These are phyloP conservation scores for Dryadomyces quercivorus DNA, from an alignment of 2,329 filamentous ascomycete genomes.

Conservation along the genomic window DNA sequence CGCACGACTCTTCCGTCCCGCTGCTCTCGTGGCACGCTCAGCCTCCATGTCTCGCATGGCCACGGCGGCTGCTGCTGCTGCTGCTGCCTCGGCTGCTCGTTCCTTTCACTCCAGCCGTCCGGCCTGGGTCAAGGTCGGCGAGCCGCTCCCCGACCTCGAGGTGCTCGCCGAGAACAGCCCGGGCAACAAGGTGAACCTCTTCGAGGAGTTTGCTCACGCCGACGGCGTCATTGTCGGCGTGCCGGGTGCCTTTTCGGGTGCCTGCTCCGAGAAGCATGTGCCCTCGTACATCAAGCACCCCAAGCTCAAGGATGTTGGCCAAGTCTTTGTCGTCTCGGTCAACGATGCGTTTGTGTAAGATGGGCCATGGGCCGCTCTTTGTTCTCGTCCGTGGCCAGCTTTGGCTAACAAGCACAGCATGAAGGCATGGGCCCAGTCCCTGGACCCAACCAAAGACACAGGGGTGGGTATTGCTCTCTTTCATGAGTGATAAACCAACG, in stretches of 20 bases:
- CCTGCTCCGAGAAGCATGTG: slow-evolving; percentile 55
- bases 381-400: not conserved
- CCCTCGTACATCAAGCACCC: slow-evolving; percentile 77
- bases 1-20: slow-evolving; percentile 7
- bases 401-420: slow-evolving; percentile 44
- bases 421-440: slow-evolving; percentile 72
- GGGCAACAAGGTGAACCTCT: slow-evolving; percentile 80
- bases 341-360: slow-evolving; percentile 91
- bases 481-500: too few relatives aligned
- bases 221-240: slow-evolving; percentile 79
- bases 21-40: slow-evolving; percentile 6
- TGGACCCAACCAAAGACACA: slow-evolving; percentile 64
- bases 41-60: not conserved
- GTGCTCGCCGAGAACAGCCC: slow-evolving; percentile 77
- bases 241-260: slow-evolving; percentile 60
- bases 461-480: slow-evolving; percentile 37
- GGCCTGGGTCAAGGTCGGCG: slow-evolving; percentile 61
- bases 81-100: slow-evolving; percentile 5
- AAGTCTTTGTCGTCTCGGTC: slow-evolving; percentile 82
- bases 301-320: slow-evolving; percentile 64
- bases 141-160: slow-evolving; percentile 64
- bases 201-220: slow-evolving; percentile 57
- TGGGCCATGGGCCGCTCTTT: not conserved
- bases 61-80: not conserved
- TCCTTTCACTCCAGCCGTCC: slow-evolving; percentile 53